Conservation (phyloP, 305 asterid genomes). For the Petunia hybrid region DNA sequence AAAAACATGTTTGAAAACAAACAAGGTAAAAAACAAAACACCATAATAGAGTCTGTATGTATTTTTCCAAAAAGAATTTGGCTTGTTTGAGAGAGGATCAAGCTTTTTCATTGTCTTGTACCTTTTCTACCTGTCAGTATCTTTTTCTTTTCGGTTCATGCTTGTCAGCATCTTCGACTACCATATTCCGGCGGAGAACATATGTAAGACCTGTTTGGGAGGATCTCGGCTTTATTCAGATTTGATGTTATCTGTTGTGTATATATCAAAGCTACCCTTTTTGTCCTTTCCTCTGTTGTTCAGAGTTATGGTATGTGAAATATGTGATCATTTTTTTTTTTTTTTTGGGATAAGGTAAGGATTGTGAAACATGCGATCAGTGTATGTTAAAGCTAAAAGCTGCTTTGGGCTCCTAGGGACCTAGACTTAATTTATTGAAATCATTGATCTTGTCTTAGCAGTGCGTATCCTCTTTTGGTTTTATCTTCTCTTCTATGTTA, state of each 20-base stretch:
- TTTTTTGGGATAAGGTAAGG: too few species aligned
- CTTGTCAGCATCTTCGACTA: neutral
- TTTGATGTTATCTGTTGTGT: neutral
- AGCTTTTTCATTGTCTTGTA: neutral
- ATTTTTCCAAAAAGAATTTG: neutral
- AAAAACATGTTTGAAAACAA: too few species aligned
- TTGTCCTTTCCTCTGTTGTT: slow-evolving; percentile 16
- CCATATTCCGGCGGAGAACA: neutral
- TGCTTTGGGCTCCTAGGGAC: neutral
- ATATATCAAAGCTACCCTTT: neutral
- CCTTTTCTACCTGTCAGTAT: slow-evolving; percentile 13
- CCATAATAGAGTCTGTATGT: too few species aligned
- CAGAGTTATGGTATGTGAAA: slow-evolving; percentile 6
- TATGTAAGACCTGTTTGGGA: neutral
- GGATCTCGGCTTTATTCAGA: neutral
- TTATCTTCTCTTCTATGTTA: neutral
- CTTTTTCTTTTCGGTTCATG: neutral
- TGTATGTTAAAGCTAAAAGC: neutral
- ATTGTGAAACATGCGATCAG: neutral
- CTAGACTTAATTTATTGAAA: slow-evolving; percentile 22
- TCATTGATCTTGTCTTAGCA: neutral
- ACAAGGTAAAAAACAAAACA: too few species aligned
- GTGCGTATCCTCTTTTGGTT: neutral
- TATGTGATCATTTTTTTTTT: neutral
- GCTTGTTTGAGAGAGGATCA: slow-evolving; percentile 8